Evolutionary conservation across 1,284 basidiomycete species (phyloP), one percentile per base, ranked within the genome.

Genomic region (Fistulinella cinereoalba): DNA sequence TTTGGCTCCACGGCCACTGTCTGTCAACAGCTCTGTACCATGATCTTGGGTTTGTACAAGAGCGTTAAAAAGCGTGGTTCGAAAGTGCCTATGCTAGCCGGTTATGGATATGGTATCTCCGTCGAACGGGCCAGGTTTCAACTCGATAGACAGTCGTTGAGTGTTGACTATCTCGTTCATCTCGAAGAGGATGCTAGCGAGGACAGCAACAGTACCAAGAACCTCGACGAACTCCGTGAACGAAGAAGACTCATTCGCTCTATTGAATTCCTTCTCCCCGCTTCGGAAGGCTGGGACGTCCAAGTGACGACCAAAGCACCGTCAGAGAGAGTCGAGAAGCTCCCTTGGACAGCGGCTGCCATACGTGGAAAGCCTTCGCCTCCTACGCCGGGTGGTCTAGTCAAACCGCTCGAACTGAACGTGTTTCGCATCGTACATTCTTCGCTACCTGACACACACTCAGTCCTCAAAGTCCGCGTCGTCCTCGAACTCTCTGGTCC

Each of bases 271-370:
- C 71, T 83, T 5, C 67, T 99, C 16, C 88, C 92, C 3, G 77
- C 82, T 1, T 69, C 75, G 4, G 83, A 93, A 55, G 92, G 92
- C 8, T 99, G 96, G 96, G 93, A 97, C 59, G 81, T 96, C 0
- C 89, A 88, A 56, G 72, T 81, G 47, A 79, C 78, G 41, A 83
- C 80, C 47, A 86, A 74, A 60, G 88, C 78, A 22, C 87, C 81
- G 1, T 83, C 82, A 5, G 81, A 87, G 43, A 76, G 79, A 49
- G 83, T 87, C 12, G 81, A 89, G 54, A 75, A 77, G 37, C 78
- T 91, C 6, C 84, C 85, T 0, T 94, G 91, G 90, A 77, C 80
- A 5, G 79, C 81, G 15, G 78, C 76, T 54, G 88, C 88, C 3
- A 77, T 76, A 34, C 81, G 79, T 37, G 71, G 65, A 49, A 72